Evolutionary conservation across 345 rosid genomes (phyloP), one percentile per base, ranked within the genome.

Genomic region (Ricinus communis): DNA sequence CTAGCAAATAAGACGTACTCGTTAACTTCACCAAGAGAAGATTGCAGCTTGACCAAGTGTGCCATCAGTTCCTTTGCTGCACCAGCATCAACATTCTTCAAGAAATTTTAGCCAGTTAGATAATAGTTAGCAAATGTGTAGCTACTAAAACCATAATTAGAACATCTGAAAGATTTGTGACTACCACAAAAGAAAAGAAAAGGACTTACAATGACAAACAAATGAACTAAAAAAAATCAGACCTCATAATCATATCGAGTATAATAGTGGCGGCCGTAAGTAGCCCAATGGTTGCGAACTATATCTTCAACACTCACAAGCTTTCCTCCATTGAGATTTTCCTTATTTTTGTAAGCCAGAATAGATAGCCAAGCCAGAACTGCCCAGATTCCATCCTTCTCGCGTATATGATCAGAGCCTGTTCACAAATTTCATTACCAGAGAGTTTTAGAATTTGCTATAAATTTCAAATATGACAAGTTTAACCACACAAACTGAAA

Each of bases 171-270:
- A 63, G 22, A 8, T 43, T 43, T 43, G 8, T 1, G 1, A 11
- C 47, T 43, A 43, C 47, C 47, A 43, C 47, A 12, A n/a, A n/a
- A n/a, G n/a, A n/a, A n/a, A n/a, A n/a, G 47, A 27, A 52, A 30
- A 50, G 21, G 53, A 54, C 0, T 7, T 5, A 59, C 13, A 18
- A 14, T 57, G 11, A 33, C 2, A 2, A 43, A 12, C 47, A 43
- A 43, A 43, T 8, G 13, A 13, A 25, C 18, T 55, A 22, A 3
- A 30, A 54, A 75, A 18, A 53, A 2, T 18, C 22, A 50, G 82
- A 96, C 99, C 93, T 93, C 99, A 74, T 96, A 96, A 78, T 96
- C 98, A 69, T 96, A 96, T 70, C 99, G 91, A 61, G 98, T 96
- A 79, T 96, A 96, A 73, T 93, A 96, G 81, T 93, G 99, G 67